A percentile compares a stretch with the other conserved stretches of the same genome.
phyloP scores from a whole-genome alignment of 2,329 filamentous ascomycete species.

The Aplosporella prunicola region DNA sequence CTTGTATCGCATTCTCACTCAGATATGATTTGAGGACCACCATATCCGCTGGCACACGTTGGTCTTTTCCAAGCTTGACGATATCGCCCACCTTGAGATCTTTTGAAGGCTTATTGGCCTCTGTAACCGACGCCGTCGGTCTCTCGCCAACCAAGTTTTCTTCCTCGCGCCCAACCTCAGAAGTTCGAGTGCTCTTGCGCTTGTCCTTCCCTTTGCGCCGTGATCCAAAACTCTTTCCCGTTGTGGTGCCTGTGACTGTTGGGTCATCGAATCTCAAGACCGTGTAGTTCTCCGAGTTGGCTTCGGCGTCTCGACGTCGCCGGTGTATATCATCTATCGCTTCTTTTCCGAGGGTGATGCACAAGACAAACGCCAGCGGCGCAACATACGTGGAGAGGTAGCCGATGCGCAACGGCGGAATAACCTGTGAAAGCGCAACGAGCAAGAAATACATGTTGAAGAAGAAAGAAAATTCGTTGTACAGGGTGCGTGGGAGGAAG shows the following conservation, averaged over 20 bases:
- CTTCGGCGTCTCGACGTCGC: conserved; percentile 79
- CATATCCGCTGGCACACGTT: conserved; percentile 88
- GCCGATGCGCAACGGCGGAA: conserved; percentile 81
- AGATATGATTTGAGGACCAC: conserved; percentile 78
- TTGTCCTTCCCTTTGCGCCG: conserved; percentile 26
- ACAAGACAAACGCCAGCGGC: conserved; percentile 81
- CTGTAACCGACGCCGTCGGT: conserved; percentile 46
- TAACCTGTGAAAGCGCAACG: conserved; percentile 86
- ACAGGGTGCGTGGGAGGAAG: conserved; percentile 87
- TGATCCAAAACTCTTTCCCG: conserved; percentile 22
- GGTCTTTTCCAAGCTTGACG: conserved; percentile 84
- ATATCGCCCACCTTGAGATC: conserved; percentile 93
- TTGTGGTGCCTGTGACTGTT: no score
- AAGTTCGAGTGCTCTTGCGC: conserved; percentile 40
- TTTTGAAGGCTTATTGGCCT: conserved; percentile 70
- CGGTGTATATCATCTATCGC: conserved; percentile 87
- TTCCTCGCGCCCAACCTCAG: conserved; percentile 63
- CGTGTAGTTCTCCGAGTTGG: conserved; percentile 83
- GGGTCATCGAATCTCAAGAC: conserved; percentile 63
- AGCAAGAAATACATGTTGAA: conserved; percentile 99
- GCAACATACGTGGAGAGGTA: conserved; percentile 93
- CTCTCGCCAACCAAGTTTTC: conserved; percentile 30
- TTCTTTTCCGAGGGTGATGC: conserved; percentile 91
- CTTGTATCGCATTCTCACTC: conserved; percentile 13
- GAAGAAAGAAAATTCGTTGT: conserved; percentile 99